Evolutionary conservation across 176 grass and related monocot species (phyloP).

Genomic region (Chrysopogon serrulatus): DNA sequence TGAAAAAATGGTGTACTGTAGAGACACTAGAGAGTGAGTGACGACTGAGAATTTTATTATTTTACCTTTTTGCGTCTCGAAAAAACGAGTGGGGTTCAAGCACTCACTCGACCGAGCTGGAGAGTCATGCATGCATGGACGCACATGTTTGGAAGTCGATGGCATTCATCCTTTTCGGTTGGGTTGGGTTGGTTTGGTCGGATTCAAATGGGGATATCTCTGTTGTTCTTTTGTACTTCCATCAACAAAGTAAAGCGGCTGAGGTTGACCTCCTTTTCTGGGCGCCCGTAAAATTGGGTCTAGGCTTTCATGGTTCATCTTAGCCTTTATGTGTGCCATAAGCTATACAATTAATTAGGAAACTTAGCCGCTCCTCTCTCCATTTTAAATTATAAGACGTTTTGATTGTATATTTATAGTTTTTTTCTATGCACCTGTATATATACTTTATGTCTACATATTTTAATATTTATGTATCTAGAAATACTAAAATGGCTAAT

Average conservation of each 20-base stretch:
- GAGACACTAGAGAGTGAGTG: not conserved
- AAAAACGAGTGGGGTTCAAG: conserved; percentile 6
- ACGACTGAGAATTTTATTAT: not conserved
- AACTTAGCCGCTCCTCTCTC: not conserved
- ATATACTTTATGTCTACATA: too few relatives aligned
- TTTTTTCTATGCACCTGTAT: too few relatives aligned
- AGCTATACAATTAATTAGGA: not conserved
- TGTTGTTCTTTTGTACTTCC: not conserved
- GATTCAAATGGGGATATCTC: conserved; percentile 29
- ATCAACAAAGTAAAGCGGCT: conserved; percentile 12
- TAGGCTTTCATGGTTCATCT: not conserved
- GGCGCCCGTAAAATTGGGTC: not conserved
- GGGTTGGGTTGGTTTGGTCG: conserved; percentile 43
- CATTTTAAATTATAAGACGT: too few relatives aligned
- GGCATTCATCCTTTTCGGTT: not conserved
- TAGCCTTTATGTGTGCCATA: not conserved
- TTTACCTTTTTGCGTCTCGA: conserved; percentile 20
- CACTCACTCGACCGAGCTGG: not conserved
- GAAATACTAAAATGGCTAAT: too few relatives aligned
- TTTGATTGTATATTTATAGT: too few relatives aligned
- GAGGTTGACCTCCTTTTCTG: not conserved
- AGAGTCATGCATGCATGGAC: not conserved
- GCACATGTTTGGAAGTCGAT: conserved; percentile 3
- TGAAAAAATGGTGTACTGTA: not conserved
- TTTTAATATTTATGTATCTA: too few relatives aligned